Evolutionary conservation across 2,329 filamentous ascomycete species (phyloP), one percentile per base, ranked within the genome.

Genomic region (Lecanosticta acicola): DNA sequence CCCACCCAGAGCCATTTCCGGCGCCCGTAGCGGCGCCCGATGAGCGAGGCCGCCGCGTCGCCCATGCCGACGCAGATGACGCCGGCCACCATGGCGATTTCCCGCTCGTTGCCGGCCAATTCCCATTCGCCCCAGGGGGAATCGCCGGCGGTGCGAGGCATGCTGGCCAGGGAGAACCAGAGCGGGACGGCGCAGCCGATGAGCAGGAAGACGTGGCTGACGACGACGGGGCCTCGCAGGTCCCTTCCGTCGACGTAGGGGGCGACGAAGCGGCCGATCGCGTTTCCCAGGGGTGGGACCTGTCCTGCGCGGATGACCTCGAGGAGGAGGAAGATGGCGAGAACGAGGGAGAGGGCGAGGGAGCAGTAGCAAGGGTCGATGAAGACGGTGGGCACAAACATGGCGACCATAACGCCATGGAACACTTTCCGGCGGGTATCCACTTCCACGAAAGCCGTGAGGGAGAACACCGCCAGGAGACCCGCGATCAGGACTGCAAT

Each of bases 361-460:
- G 85, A 80, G 40, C 83, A 82, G 66, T 87, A 97, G 33, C 83
- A 76, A 1, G 93, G 91, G 65, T 98, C 93, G 53, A 97, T 71
- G 63, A 82, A 96, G 2, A 84, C 86, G 1, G 87, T 81, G 0
- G 93, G 90, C 1, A 97, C 75, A 45, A 98, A 83, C 87, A 98
- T 96, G 45, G 82, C 81, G 5, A 97, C 91, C 85, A 97, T 97
- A 77, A 91, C 95, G 57, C 94, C 94, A 66, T 98, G 93, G 66
- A 98, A 98, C 18, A 97, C 87, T 67, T 98, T 98, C 41, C 93
- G 82, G 40, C 93, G 80, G 1, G 93, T 98, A 68, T 98, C 93
- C 38, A 98, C 91, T 68, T 96, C 90, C 55, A 86, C 90, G 40
- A 87, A 73, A 33, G 84, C 86, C 42, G 93, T 79, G 5, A 96